A percentile compares a stretch with the other conserved stretches of the same genome.
Evolutionary conservation across 495 filamentous ascomycete genomes (phyloP).

Genomic region (Lophiotrema nucula): DNA sequence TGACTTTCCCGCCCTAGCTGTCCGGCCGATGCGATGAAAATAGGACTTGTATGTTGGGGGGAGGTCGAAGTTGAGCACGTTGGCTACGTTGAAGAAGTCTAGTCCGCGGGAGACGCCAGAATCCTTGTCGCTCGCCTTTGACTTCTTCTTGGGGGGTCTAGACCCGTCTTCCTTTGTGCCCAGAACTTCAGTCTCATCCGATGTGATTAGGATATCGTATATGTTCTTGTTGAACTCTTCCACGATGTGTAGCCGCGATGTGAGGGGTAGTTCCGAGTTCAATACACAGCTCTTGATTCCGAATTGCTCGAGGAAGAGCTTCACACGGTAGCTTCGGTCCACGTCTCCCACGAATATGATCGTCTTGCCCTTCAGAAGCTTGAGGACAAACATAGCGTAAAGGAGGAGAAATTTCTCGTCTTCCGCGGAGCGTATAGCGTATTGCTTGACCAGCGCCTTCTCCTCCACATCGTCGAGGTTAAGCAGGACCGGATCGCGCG

Average conservation of each 20-base stretch:
- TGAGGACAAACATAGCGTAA: slow-evolving; percentile 92
- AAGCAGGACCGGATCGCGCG: slow-evolving; percentile 72
- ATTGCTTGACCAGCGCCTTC: slow-evolving; percentile 76
- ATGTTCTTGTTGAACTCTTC: slow-evolving; percentile 95
- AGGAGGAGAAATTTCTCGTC: slow-evolving; percentile 95
- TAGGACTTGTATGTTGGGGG: slow-evolving; percentile 87
- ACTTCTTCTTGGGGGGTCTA: slow-evolving; percentile 55
- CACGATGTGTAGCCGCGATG: slow-evolving; percentile 88
- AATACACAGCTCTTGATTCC: slow-evolving; percentile 90
- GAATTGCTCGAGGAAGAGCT: slow-evolving; percentile 96
- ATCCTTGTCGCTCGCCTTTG: slow-evolving; percentile 67
- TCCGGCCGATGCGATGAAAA: slow-evolving; percentile 91
- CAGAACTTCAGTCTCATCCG: slow-evolving; percentile 86
- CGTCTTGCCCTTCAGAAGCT: slow-evolving; percentile 89
- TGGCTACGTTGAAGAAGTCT: slow-evolving; percentile 93
- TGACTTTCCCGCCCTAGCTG: slow-evolving; percentile 81
- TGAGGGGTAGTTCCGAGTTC: slow-evolving; percentile 92
- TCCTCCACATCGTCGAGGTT: slow-evolving; percentile 74
- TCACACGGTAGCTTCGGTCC: slow-evolving; percentile 89
- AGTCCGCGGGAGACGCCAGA: slow-evolving; percentile 91
- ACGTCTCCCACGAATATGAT: slow-evolving; percentile 94
- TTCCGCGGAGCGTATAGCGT: slow-evolving; percentile 84
- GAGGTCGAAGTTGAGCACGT: slow-evolving; percentile 92
- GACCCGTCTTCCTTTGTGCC: slow-evolving; percentile 49
- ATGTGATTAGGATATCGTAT: slow-evolving; percentile 96